Conservation (phyloP, 345 rosid species). For the Arabidopsis thaliana region TAIR10.1 NC_003076.8:25890501-25891000, state of each 20-base stretch:
- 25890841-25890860: conserved; percentile 41
- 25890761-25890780: conserved; percentile 40
- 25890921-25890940: conserved; percentile 35
- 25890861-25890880: conserved; percentile 34
- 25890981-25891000: conserved; percentile 34
- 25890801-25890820: conserved; percentile 38
- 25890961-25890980: conserved; percentile 19
- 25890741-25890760: conserved; percentile 39
- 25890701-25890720: conserved; percentile 29
- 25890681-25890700: conserved; percentile 3
- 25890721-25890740: conserved; percentile 38
- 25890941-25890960: conserved; percentile 35
- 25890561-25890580: too few species aligned
- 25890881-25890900: neutral
- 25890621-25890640: conserved; percentile 11
- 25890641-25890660: conserved; percentile 24
- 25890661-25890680: conserved; percentile 30
- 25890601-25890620: too few species aligned
- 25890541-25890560: neutral
- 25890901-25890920: conserved; percentile 4
- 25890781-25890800: conserved; percentile 32
- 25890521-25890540: neutral
- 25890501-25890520: neutral
- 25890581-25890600: too few species aligned
- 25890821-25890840: conserved; percentile 26